Percentiles rank a stretch among this genome's conserved stretches.
Evolutionary conservation across 768 basidiomycete species (phyloP).

Genomic region (Piloderma croceum): DNA sequence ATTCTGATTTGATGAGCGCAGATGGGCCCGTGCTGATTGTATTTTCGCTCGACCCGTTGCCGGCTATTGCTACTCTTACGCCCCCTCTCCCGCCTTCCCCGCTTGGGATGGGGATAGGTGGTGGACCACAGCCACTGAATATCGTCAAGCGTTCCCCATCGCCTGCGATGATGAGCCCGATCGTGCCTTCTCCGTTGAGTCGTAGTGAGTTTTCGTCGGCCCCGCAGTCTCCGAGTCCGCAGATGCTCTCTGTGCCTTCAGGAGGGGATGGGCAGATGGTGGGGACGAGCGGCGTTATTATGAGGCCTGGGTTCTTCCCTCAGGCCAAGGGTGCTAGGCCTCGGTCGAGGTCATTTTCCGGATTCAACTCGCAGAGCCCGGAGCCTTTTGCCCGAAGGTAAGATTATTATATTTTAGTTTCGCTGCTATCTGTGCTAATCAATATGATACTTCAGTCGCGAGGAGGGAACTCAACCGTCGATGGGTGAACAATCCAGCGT

Average conservation of each 20-base stretch:
- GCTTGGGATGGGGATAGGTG: not conserved
- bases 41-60: constrained; percentile 52
- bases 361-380: constrained; percentile 42
- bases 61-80: too few relatives aligned
- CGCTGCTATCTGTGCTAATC: too few relatives aligned
- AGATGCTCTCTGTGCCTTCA: too few relatives aligned
- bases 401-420: too few relatives aligned
- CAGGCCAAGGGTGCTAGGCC: constrained; percentile 44
- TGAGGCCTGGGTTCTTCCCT: too few relatives aligned
- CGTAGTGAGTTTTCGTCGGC: not conserved
- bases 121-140: constrained; percentile 3
- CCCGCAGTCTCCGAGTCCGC: too few relatives aligned
- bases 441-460: too few relatives aligned
- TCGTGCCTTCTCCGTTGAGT: constrained; percentile 19
- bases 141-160: constrained; percentile 21
- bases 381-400: too few relatives aligned
- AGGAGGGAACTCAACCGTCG: constrained; percentile 18
- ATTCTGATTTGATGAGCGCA: constrained; percentile 43
- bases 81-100: constrained; percentile 18
- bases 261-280: too few relatives aligned
- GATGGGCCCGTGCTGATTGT: constrained; percentile 56
- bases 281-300: too few relatives aligned
- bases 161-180: too few relatives aligned
- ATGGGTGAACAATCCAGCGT: too few relatives aligned
- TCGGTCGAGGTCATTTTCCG: constrained; percentile 71